Evolutionary conservation across 2,329 filamentous ascomycete genomes (phyloP), one percentile per base, ranked within the genome.

Genomic region (Metarhizium rileyi): DNA sequence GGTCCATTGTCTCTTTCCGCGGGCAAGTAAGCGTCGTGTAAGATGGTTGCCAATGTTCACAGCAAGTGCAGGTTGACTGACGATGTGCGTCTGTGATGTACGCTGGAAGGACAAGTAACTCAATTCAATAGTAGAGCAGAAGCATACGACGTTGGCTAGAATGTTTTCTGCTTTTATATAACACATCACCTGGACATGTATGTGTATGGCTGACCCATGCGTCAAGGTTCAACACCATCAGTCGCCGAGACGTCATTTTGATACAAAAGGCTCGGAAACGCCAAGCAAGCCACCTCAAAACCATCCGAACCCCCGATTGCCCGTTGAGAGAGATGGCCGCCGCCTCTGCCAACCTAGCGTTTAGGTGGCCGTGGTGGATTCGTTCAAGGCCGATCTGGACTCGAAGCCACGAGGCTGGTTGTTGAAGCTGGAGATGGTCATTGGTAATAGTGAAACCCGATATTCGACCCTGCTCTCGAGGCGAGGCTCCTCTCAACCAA

Each of bases 1-100:
- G 71, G 69, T 46, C 72, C 52, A 18, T 26, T 33, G 12, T 27
- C 14, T 8, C n/a, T 22, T n/a, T 36, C 12, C 7, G 12, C 12
- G 12, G 7, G 7, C 28, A 12, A 30, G 28, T 12, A 30, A n/a
- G n/a, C n/a, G n/a, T n/a, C n/a, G n/a, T n/a, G n/a, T n/a, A n/a
- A n/a, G n/a, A n/a, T n/a, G 16, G 25, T 16, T 35, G n/a, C 16
- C 14, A n/a, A 7, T 16, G 33, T 8, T 16, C 16, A 16, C 33
- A 14, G 10, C 4, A n/a, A 7, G 16, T 38, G n/a, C n/a, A n/a
- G n/a, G n/a, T n/a, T n/a, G n/a, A n/a, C n/a, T n/a, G n/a, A n/a
- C n/a, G n/a, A n/a, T n/a, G n/a, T n/a, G n/a, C n/a, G n/a, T n/a
- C n/a, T n/a, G n/a, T n/a, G n/a, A n/a, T n/a, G n/a, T n/a, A n/a